Conservation (phyloP, 2,329 filamentous ascomycete genomes). For the Colletotrichum tofieldiae region DNA sequence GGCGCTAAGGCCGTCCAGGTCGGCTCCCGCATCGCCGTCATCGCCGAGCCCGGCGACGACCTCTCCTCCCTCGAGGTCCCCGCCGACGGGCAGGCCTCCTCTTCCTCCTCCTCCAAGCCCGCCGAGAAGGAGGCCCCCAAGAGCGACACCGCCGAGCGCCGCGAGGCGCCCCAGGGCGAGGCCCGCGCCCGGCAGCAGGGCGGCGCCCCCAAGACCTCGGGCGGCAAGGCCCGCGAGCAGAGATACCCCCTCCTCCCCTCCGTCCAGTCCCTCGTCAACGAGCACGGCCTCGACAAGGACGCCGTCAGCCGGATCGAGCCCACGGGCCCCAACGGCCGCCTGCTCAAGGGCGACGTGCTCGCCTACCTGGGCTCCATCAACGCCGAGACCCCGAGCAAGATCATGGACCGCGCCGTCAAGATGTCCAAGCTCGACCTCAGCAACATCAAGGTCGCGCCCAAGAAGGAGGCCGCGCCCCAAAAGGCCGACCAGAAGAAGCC, state of each 20-base stretch:
- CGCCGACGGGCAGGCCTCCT: conserved; percentile 70
- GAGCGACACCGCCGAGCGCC: conserved; percentile 40
- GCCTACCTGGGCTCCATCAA: conserved; percentile 88
- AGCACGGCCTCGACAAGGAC: conserved; percentile 82
- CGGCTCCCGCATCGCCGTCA: conserved; percentile 84
- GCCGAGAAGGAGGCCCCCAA: conserved; percentile 47
- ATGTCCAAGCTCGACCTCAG: conserved; percentile 90
- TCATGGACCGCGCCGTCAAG: conserved; percentile 81
- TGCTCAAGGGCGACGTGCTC: conserved; percentile 96
- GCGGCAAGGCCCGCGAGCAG: conserved; percentile 72
- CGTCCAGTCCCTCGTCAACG: conserved; percentile 84
- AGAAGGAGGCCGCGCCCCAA: conserved; percentile 60
- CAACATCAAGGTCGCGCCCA: conserved; percentile 87
- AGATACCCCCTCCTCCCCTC: conserved; percentile 86
- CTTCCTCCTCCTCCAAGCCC: conserved; percentile 47
- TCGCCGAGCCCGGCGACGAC: conserved; percentile 88
- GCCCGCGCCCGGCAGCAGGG: conserved; percentile 51
- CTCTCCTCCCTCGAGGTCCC: conserved; percentile 82
- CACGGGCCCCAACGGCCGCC: conserved; percentile 87
- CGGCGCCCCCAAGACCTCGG: conserved; percentile 53
- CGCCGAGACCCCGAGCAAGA: conserved; percentile 77
- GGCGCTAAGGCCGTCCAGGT: conserved; percentile 85
- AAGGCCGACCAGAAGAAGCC: conserved; percentile 49
- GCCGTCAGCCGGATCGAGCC: conserved; percentile 87
- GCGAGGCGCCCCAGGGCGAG: conserved; percentile 40